Conservation (phyloP, 2,329 filamentous ascomycete genomes). For the Ustulina deusta region DNA sequence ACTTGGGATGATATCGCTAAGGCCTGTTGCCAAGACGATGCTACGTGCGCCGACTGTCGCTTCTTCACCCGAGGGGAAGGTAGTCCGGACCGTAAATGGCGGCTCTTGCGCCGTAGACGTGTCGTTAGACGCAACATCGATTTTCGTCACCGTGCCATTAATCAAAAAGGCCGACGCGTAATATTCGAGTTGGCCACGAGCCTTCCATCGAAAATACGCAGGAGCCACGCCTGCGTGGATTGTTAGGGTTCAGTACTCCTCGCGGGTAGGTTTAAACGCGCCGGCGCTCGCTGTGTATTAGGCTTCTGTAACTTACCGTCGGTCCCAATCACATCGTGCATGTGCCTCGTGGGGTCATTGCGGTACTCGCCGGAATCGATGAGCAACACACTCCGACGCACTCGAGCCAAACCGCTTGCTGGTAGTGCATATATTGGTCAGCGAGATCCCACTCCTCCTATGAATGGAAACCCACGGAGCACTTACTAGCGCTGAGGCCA, state of each 20-base stretch:
- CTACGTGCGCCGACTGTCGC: conserved; percentile 62
- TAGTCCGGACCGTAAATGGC: conserved; percentile 58
- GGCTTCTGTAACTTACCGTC: conserved; percentile 60
- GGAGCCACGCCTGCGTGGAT: conserved; percentile 62
- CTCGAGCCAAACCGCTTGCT: conserved; percentile 69
- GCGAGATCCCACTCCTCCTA: background rate
- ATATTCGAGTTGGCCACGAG: conserved; percentile 63
- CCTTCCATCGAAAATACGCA: conserved; percentile 65
- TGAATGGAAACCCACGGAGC: background rate
- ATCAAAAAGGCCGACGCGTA: conserved; percentile 63
- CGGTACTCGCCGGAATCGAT: conserved; percentile 71
- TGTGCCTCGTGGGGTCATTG: conserved; percentile 66
- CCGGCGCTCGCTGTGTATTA: background rate
- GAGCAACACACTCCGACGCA: conserved; percentile 65
- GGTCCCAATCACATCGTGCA: conserved; percentile 71
- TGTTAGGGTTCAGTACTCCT: conserved; percentile 15
- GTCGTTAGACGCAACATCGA: conserved; percentile 48
- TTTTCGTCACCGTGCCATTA: conserved; percentile 65
- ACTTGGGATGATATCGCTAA: conserved; percentile 65
- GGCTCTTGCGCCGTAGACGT: conserved; percentile 25
- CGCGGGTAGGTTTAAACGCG: background rate
- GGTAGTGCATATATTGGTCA: conserved; percentile 45
- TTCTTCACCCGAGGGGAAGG: conserved; percentile 42
- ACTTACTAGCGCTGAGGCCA: conserved; percentile 37
- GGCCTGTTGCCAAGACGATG: conserved; percentile 68